Percentiles rank a stretch among this genome's conserved stretches.
Conservation (phyloP, 2,329 filamentous ascomycete species). For the Penicillium sp. region DNA sequence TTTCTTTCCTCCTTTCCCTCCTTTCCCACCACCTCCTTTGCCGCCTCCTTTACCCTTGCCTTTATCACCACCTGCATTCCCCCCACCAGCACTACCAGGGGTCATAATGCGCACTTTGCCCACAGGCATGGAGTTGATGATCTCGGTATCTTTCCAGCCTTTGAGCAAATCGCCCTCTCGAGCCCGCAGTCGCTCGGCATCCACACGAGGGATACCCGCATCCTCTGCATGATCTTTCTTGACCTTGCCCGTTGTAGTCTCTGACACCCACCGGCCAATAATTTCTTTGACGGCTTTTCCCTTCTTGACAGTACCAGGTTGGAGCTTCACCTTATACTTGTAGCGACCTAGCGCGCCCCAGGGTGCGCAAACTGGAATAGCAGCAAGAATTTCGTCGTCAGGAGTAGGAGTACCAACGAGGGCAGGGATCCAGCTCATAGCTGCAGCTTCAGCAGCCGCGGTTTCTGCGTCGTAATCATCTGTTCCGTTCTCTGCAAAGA, state of each 20-base stretch:
- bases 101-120: constrained; percentile 75
- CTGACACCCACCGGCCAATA: constrained; percentile 70
- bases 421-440: constrained; percentile 55
- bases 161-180: constrained; percentile 79
- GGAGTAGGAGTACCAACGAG: constrained; percentile 70
- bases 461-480: constrained; percentile 55
- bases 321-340: constrained; percentile 94
- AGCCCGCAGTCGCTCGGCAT: constrained; percentile 74
- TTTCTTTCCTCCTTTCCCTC: constrained; percentile 39
- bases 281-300: constrained; percentile 91
- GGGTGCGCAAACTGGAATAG: constrained; percentile 57
- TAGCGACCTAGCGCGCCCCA: constrained; percentile 60
- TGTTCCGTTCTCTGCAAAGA: constrained; percentile 62
- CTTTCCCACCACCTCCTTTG: constrained; percentile 18
- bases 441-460: constrained; percentile 42
- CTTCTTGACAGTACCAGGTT: constrained; percentile 85
- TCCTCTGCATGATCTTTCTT: constrained; percentile 55
- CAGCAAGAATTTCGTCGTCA: constrained; percentile 67
- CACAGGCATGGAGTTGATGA: constrained; percentile 73
- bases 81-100: constrained; percentile 43
- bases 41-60: constrained; percentile 21
- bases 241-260: constrained; percentile 46
- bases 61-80: constrained; percentile 32
- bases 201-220: constrained; percentile 43
- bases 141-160: constrained; percentile 72